phyloP scores from a whole-genome alignment of 2,329 filamentous ascomycete genomes.

The Akanthomyces uredinophilus region DNA sequence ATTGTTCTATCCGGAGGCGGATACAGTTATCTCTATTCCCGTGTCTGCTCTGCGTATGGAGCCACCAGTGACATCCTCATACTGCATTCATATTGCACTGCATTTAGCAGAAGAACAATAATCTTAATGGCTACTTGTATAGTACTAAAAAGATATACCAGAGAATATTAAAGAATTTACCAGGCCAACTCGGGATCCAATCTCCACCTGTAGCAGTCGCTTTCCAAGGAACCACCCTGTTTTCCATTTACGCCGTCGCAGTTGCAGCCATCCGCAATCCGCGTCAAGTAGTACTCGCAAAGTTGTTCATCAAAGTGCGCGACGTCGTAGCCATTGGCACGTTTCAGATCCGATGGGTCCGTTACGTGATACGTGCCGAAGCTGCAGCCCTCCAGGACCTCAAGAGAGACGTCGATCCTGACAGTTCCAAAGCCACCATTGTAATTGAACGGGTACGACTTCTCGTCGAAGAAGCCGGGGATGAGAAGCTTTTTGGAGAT shows the following conservation, averaged over 20 bases:
- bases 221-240: slow-evolving; percentile 5
- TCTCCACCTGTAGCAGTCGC: slow-evolving; percentile 18
- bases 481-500: neutral
- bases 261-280: neutral
- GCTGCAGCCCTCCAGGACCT: slow-evolving; percentile 16
- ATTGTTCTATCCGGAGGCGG: too few relatives aligned
- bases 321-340: neutral
- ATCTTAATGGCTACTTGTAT: too few relatives aligned
- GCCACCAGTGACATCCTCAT: too few relatives aligned
- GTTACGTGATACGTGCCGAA: neutral
- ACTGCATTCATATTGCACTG: too few relatives aligned
- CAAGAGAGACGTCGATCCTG: slow-evolving; percentile 15
- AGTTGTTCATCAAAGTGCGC: slow-evolving; percentile 6
- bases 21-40: too few relatives aligned
- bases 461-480: slow-evolving; percentile 2
- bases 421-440: slow-evolving; percentile 11
- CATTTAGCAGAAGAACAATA: too few relatives aligned
- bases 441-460: slow-evolving; percentile 6
- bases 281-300: neutral
- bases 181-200: too few relatives aligned
- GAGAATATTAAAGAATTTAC: too few relatives aligned
- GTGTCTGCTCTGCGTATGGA: too few relatives aligned
- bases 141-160: too few relatives aligned
- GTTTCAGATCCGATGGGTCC: neutral
- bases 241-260: neutral